phyloP scores from a whole-genome alignment of 2,329 filamentous ascomycete genomes.

The Cadophora sp. region DNA sequence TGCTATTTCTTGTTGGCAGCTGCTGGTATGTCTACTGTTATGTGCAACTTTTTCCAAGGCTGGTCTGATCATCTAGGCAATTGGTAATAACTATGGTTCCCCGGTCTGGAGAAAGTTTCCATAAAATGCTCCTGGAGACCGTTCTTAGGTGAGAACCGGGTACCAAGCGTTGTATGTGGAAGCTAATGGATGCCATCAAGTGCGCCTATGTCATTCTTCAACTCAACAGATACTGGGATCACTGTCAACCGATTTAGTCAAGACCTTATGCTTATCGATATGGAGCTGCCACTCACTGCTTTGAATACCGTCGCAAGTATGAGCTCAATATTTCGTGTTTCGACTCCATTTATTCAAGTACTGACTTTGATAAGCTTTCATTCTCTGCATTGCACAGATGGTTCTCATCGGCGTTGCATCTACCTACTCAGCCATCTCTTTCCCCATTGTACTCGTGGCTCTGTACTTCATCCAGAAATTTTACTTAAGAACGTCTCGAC shows the following conservation, averaged over 20 bases:
- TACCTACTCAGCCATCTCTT: not conserved
- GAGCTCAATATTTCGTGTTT: not conserved
- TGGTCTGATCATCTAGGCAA: not conserved
- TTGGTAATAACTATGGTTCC: not conserved
- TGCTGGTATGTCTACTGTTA: not conserved
- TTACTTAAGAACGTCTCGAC: constrained; percentile 56
- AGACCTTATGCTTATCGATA: constrained; percentile 41
- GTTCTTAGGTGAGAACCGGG: not conserved
- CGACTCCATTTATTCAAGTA: not conserved
- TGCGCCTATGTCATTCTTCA: constrained; percentile 9
- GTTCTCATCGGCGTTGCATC: constrained; percentile 30
- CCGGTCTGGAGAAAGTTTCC: not conserved
- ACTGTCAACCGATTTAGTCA: constrained; percentile 38
- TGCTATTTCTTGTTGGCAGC: not conserved
- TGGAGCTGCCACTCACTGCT: constrained; percentile 36
- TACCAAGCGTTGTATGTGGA: not conserved
- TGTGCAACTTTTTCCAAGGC: not conserved
- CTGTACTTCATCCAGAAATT: constrained; percentile 46
- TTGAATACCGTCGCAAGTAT: not conserved
- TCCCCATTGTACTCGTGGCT: not conserved
- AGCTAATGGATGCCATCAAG: not conserved
- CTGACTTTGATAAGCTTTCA: not conserved
- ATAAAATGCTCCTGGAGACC: not conserved
- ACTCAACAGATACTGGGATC: not conserved
- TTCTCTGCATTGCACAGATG: constrained; percentile 22